phyloP scores from a whole-genome alignment of 2,329 filamentous ascomycete species.

The Cladophialophora immunda region DNA sequence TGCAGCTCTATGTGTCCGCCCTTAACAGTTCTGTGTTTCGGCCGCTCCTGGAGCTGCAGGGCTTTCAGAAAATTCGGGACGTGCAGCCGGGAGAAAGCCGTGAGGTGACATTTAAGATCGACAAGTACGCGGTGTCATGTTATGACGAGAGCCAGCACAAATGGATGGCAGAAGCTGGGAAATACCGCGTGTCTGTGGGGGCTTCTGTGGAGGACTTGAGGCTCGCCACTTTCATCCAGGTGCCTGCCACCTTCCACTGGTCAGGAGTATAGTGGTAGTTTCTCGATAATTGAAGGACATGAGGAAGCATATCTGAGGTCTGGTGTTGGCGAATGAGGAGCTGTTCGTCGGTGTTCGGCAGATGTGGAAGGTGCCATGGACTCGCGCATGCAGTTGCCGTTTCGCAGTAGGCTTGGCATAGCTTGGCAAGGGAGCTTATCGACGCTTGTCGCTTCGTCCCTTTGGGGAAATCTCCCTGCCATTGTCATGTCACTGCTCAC shows the following conservation, averaged over 20 bases:
- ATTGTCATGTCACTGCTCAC: too few relatives aligned
- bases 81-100: constrained; percentile 1
- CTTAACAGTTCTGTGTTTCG: neutral
- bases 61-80: constrained; percentile 1
- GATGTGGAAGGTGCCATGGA: too few relatives aligned
- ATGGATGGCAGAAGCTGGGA: constrained; percentile 8
- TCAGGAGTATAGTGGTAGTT: neutral
- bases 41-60: constrained; percentile 4
- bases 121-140: constrained; percentile 9
- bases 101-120: neutral
- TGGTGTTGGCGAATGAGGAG: too few relatives aligned
- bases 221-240: constrained; percentile 5
- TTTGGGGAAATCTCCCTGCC: too few relatives aligned
- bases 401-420: too few relatives aligned
- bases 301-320: neutral
- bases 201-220: constrained; percentile 8
- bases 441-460: too few relatives aligned
- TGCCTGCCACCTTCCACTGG: constrained; percentile 1
- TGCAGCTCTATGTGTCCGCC: constrained; percentile 3
- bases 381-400: too few relatives aligned
- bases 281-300: neutral
- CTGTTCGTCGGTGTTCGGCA: too few relatives aligned
- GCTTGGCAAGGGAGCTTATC: too few relatives aligned
- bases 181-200: constrained; percentile 3
- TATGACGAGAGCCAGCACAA: neutral